Conservation (phyloP, 305 asterid genomes). For the Rubia tinctorum region DNA sequence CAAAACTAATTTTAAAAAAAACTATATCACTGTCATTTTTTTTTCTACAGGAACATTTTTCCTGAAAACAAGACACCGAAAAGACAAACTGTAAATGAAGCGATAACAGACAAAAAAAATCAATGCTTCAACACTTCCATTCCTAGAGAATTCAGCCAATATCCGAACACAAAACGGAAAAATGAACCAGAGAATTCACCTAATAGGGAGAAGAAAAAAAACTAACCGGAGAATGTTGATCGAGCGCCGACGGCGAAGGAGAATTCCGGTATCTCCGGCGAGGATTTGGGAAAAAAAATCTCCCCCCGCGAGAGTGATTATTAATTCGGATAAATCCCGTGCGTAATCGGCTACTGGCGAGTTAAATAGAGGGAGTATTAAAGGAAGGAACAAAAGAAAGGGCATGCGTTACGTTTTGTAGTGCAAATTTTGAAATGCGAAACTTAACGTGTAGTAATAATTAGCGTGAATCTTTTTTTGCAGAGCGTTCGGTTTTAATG, state of each 20-base stretch:
- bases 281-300: not conserved
- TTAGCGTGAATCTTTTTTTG: not conserved
- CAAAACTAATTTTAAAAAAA: no score
- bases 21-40: not conserved
- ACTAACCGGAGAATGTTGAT: not conserved
- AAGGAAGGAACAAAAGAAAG: not conserved
- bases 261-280: not conserved
- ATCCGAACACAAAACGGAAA: not conserved
- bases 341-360: not conserved
- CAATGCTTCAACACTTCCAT: not conserved
- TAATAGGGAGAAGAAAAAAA: not conserved
- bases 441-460: not conserved
- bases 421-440: not conserved
- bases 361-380: not conserved
- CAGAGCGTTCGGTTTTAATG: constrained; percentile 3
- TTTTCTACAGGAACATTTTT: not conserved
- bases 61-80: not conserved
- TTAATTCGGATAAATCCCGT: not conserved
- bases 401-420: not conserved
- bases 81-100: not conserved
- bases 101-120: not conserved
- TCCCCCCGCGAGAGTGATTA: not conserved
- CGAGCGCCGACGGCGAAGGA: not conserved
- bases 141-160: not conserved
- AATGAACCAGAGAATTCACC: not conserved